Percentiles rank a stretch among this genome's conserved stretches.
Conservation (phyloP, 78 protist genomes). For the Monosiga brevicollis region DNA sequence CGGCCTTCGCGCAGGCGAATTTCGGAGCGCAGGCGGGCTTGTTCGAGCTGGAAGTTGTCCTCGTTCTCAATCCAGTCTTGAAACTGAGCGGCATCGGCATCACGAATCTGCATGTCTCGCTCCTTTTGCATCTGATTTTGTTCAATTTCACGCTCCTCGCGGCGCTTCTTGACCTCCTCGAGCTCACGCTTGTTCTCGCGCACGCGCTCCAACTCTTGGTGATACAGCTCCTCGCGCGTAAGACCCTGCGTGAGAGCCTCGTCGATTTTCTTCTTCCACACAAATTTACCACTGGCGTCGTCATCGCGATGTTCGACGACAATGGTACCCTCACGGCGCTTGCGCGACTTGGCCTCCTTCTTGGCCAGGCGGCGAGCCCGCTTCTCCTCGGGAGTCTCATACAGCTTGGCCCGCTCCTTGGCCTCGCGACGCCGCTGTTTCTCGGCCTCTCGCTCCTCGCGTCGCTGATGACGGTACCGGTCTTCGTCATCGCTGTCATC, state of each 20-base stretch:
- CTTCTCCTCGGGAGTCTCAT: constrained; percentile 25
- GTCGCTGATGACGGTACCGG: neutral
- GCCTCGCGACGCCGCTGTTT: neutral
- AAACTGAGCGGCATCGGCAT: constrained; percentile 23
- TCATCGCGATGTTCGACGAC: constrained; percentile 40
- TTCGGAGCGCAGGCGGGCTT: constrained; percentile 43
- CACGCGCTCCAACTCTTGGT: neutral
- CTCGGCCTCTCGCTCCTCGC: neutral
- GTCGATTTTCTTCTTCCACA: constrained; percentile 57
- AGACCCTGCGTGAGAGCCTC: neutral
- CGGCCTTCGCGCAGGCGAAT: constrained; percentile 58
- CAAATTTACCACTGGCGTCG: constrained; percentile 71
- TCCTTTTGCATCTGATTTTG: constrained; percentile 49
- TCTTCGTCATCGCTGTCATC: neutral
- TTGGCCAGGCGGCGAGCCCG: constrained; percentile 28
- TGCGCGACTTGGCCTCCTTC: constrained; percentile 7
- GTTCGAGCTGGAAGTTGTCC: constrained; percentile 60
- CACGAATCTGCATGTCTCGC: constrained; percentile 32
- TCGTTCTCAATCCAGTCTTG: neutral
- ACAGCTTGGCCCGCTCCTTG: neutral
- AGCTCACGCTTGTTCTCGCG: constrained; percentile 35
- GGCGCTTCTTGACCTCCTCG: constrained; percentile 50
- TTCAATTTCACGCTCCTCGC: constrained; percentile 71
- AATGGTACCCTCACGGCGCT: neutral
- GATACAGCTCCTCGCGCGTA: neutral